A percentile compares a stretch with the other conserved stretches of the same genome.
phyloP scores from a whole-genome alignment of 352 stramenopile species.

The Globisporangium viniferum region DNA sequence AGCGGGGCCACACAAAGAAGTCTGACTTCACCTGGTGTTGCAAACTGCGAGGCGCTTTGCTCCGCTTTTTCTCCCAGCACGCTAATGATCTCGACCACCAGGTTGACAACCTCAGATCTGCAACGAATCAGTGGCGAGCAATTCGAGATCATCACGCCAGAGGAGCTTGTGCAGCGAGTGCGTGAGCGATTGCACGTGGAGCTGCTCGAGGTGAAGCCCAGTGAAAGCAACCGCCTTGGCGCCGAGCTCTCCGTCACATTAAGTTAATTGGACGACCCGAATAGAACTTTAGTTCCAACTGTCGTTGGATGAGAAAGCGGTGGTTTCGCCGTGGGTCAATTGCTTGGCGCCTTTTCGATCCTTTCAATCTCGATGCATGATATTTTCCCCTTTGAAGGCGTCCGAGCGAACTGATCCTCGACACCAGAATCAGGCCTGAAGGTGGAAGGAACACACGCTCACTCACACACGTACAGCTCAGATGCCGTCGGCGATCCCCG shows the following conservation, averaged over 20 bases:
- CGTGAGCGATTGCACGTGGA: constrained; percentile 12
- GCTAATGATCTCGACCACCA: constrained; percentile 13
- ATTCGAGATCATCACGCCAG: neutral
- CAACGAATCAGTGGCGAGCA: neutral
- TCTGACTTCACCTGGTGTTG: constrained; percentile 3
- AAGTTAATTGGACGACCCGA: neutral
- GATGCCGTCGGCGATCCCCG: neutral
- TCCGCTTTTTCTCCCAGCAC: constrained; percentile 27
- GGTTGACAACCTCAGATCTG: constrained; percentile 4
- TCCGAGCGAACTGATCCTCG: neutral
- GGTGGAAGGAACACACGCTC: neutral
- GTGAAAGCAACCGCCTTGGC: neutral
- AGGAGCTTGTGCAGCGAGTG: constrained; percentile 6
- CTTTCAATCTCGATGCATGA: neutral
- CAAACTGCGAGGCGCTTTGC: constrained; percentile 9
- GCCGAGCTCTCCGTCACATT: constrained; percentile 4
- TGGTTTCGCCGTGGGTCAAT: constrained; percentile 4
- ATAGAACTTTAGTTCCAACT: neutral
- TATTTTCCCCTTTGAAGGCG: neutral
- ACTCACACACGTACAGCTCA: neutral
- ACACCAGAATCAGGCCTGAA: neutral
- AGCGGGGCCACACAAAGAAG: constrained; percentile 11
- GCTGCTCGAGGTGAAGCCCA: neutral
- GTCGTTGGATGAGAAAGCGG: neutral
- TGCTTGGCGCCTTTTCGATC: neutral